These are phyloP conservation scores for Styphnolobium japonicum DNA, from an alignment of 306 rosid species.

Conservation along the genomic window DNA sequence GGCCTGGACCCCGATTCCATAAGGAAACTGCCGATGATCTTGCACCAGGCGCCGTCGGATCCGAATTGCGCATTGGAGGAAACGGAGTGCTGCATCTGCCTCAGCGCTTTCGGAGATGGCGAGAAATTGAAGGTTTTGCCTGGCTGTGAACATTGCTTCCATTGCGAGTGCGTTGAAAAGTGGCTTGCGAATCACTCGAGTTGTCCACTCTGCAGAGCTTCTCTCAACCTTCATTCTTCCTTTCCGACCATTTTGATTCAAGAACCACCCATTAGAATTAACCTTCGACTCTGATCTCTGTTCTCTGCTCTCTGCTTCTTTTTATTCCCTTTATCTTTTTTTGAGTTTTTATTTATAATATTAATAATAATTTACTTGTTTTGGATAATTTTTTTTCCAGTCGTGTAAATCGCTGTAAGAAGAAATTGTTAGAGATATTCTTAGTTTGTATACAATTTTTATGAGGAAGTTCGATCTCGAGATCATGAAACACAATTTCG, in stretches of 20 bases:
- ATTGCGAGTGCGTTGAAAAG: conserved; percentile 76
- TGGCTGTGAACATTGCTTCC: conserved; percentile 60
- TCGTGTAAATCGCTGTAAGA: background rate
- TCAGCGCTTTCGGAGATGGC: conserved; percentile 59
- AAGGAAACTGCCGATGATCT: conserved; percentile 52
- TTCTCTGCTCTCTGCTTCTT: too few relatives aligned
- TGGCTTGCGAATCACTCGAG: conserved; percentile 74
- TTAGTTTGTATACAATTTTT: background rate
- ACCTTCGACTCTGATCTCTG: background rate
- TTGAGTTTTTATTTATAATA: background rate
- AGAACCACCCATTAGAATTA: conserved; percentile 40
- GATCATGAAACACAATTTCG: too few relatives aligned
- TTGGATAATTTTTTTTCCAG: background rate
- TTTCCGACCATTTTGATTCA: conserved; percentile 40
- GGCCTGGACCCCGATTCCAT: conserved; percentile 56
- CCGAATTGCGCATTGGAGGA: conserved; percentile 23
- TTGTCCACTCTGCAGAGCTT: conserved; percentile 84
- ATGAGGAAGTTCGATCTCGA: too few relatives aligned
- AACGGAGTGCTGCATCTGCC: conserved; percentile 78
- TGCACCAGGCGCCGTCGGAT: conserved; percentile 29
- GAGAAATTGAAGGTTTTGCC: conserved; percentile 81
- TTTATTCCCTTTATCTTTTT: background rate
- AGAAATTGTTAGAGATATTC: background rate
- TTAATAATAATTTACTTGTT: background rate
- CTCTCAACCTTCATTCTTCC: conserved; percentile 38